phyloP scores from a whole-genome alignment of 1,284 basidiomycete genomes.

The Ceratobasidium sp. region DNA sequence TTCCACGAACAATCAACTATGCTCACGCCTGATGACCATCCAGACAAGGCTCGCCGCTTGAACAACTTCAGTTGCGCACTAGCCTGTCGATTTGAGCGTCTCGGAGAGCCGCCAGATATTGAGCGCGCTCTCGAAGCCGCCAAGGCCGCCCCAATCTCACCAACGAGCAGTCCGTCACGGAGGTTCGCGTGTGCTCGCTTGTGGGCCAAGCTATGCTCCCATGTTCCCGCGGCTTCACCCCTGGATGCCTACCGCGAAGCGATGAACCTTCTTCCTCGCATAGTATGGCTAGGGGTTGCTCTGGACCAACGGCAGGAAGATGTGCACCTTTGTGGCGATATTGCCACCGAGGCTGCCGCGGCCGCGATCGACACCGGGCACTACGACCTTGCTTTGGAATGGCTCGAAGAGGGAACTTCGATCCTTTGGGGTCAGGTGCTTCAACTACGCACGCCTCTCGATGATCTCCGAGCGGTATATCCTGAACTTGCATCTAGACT shows the following conservation, averaged over 20 bases:
- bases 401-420: conserved; percentile 52
- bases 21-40: not conserved
- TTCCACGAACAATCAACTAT: not conserved
- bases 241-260: not conserved
- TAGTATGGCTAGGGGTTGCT: conserved; percentile 38
- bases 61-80: not conserved
- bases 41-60: not conserved
- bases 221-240: not conserved
- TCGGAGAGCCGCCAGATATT: not conserved
- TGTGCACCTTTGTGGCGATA: not conserved
- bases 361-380: conserved; percentile 21
- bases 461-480: conserved; percentile 45
- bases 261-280: conserved; percentile 36
- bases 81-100: not conserved
- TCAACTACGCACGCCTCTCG: conserved; percentile 51
- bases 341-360: not conserved
- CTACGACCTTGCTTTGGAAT: conserved; percentile 50
- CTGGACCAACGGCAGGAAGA: conserved; percentile 20
- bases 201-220: not conserved
- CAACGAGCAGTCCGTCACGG: not conserved
- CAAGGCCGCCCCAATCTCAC: not conserved
- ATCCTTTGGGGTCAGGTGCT: conserved; percentile 52
- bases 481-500: conserved; percentile 45
- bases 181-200: not conserved
- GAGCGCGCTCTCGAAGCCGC: not conserved